Conservation (phyloP, 2,329 filamentous ascomycete species). For the Aspergillus tubingensis region DNA sequence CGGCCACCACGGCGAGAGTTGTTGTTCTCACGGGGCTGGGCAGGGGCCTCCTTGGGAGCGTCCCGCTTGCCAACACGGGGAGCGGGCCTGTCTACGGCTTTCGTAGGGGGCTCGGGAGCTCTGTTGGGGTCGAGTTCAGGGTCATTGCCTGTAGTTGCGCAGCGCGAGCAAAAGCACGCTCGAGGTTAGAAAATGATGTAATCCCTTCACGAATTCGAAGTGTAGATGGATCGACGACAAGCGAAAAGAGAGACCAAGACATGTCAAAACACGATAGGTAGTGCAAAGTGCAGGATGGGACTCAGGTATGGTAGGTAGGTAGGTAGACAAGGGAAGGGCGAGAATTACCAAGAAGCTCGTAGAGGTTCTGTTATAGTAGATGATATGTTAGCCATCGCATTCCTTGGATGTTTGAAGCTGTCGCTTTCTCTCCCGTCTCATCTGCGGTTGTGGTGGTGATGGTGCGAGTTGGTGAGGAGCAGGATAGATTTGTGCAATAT, state of each 20-base stretch:
- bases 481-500: background rate
- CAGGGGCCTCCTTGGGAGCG: constrained; percentile 71
- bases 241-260: constrained; percentile 15
- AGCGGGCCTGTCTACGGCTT: constrained; percentile 82
- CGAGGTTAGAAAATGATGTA: constrained; percentile 32
- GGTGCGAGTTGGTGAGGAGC: background rate
- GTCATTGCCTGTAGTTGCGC: constrained; percentile 61
- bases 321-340: constrained; percentile 22
- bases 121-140: constrained; percentile 72
- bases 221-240: background rate
- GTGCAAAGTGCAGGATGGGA: background rate
- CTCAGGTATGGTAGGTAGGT: background rate
- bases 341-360: constrained; percentile 90
- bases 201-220: constrained; percentile 18
- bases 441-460: background rate
- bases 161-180: constrained; percentile 25
- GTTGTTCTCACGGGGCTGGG: constrained; percentile 39
- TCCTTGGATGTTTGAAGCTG: background rate
- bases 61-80: constrained; percentile 84
- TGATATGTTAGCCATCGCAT: constrained; percentile 38
- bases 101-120: constrained; percentile 74
- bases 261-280: constrained; percentile 12
- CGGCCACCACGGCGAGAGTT: constrained; percentile 52
- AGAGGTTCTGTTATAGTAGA: constrained; percentile 72
- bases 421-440: background rate